A percentile compares a stretch with the other conserved stretches of the same genome.
phyloP scores from a whole-genome alignment of 2,329 filamentous ascomycete genomes.

The Chaetoscypha palmicola region DNA sequence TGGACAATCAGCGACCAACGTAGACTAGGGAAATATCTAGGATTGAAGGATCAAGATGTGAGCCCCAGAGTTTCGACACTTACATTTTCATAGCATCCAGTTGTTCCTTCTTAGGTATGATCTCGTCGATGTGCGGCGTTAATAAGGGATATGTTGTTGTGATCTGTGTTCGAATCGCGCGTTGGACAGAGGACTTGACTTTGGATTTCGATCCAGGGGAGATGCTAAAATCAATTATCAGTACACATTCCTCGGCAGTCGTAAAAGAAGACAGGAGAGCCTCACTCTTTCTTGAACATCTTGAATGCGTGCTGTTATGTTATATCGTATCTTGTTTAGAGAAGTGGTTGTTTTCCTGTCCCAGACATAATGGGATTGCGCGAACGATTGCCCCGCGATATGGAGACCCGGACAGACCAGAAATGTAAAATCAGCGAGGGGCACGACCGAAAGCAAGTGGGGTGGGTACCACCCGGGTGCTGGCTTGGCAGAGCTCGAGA shows the following conservation, averaged over 20 bases:
- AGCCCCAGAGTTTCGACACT: slow-evolving; percentile 12
- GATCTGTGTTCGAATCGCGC: slow-evolving; percentile 74
- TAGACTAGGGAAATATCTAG: background rate
- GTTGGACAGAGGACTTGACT: slow-evolving; percentile 94
- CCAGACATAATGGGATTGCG: background rate
- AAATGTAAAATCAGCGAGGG: slow-evolving; percentile 5
- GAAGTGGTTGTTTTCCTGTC: background rate
- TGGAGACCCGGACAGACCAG: slow-evolving; percentile 10
- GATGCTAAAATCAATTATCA: slow-evolving; percentile 47
- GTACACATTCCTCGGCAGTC: slow-evolving; percentile 1
- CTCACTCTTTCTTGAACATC: slow-evolving; percentile 94
- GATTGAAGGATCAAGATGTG: background rate
- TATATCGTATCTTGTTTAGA: background rate
- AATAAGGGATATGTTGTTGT: slow-evolving; percentile 81
- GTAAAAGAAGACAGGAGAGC: background rate
- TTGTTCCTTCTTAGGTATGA: slow-evolving; percentile 90
- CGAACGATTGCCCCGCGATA: slow-evolving; percentile 18
- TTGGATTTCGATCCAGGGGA: slow-evolving; percentile 78
- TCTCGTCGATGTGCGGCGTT: slow-evolving; percentile 81
- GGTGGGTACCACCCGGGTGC: no score
- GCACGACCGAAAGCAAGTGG: no score
- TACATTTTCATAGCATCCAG: slow-evolving; percentile 84
- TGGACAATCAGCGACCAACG: slow-evolving; percentile 9
- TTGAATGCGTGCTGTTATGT: slow-evolving; percentile 25
- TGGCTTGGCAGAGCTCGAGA: no score